Conservation (phyloP, 257 asterid genomes). For the Solanum neorickii region DNA sequence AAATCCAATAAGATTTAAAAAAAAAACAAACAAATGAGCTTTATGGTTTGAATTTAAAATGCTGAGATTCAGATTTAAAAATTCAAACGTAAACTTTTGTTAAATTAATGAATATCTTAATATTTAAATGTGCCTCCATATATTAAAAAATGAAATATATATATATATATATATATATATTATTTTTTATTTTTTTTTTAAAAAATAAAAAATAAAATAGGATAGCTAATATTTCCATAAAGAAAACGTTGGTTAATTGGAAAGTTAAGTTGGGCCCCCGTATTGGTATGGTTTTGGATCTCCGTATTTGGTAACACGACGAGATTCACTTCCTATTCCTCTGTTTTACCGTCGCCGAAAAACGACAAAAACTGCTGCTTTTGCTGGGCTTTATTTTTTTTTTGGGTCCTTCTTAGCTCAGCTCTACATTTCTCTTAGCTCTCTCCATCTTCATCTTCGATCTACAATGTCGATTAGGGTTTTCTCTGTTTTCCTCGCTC, state of each 20-base stretch:
- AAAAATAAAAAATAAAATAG: not conserved
- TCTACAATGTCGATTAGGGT: not conserved
- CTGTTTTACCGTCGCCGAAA: not conserved
- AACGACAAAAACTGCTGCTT: not conserved
- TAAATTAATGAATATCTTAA: too few species aligned
- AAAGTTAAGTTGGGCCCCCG: not conserved
- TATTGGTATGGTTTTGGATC: not conserved
- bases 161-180: too few species aligned
- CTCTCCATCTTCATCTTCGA: not conserved
- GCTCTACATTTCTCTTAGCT: not conserved
- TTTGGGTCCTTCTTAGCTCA: not conserved
- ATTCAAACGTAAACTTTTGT: accelerated
- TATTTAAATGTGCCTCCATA: too few species aligned
- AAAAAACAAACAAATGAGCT: not conserved
- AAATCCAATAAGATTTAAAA: too few species aligned
- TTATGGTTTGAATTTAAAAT: too few species aligned
- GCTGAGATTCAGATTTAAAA: too few species aligned
- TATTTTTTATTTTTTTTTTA: too few species aligned
- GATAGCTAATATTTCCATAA: not conserved
- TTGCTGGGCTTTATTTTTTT: not conserved
- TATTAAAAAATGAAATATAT: too few species aligned
- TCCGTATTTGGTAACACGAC: not conserved
- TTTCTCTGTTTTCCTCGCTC: not conserved
- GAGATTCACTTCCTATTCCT: not conserved
- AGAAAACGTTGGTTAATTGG: not conserved